Evolutionary conservation across 345 rosid genomes (phyloP).

Genomic region (Gynandropsis gynandra): DNA sequence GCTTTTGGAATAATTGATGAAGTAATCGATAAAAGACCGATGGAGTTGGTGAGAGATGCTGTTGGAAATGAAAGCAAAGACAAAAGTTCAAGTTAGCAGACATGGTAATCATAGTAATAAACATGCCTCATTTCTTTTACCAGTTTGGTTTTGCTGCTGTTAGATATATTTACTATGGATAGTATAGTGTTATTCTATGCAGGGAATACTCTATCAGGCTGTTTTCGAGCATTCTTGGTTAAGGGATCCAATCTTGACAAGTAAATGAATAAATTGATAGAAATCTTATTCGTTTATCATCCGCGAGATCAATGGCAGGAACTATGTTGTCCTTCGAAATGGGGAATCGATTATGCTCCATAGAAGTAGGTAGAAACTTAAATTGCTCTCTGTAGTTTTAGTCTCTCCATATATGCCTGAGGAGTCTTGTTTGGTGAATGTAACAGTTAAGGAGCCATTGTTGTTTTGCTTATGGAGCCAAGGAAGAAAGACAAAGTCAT

Average conservation of each 20-base stretch:
- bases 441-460: background rate
- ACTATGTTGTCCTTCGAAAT: too few relatives aligned
- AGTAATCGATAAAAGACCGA: slow-evolving; percentile 82
- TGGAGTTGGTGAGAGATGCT: slow-evolving; percentile 76
- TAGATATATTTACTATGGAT: slow-evolving; percentile 14
- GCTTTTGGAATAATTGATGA: slow-evolving; percentile 93
- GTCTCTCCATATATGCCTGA: background rate
- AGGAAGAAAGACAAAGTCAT: too few relatives aligned
- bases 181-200: slow-evolving; percentile 8
- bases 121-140: slow-evolving; percentile 9
- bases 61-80: slow-evolving; percentile 54
- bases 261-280: slow-evolving; percentile 3
- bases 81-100: slow-evolving; percentile 43
- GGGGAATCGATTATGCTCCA: background rate
- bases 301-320: too few relatives aligned
- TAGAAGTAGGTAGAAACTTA: background rate
- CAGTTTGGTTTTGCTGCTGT: slow-evolving; percentile 15
- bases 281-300: too few relatives aligned
- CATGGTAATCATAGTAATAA: slow-evolving; percentile 24
- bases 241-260: slow-evolving; percentile 9
- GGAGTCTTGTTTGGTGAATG: background rate
- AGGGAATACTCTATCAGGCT: slow-evolving; percentile 18
- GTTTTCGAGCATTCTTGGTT: slow-evolving; percentile 13
- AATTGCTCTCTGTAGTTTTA: slow-evolving; percentile 3
- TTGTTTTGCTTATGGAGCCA: too few relatives aligned